Base-by-base conservation (phyloP, 192 early-diverging fungal genomes). In the Obelidium mucronatum region DNA sequence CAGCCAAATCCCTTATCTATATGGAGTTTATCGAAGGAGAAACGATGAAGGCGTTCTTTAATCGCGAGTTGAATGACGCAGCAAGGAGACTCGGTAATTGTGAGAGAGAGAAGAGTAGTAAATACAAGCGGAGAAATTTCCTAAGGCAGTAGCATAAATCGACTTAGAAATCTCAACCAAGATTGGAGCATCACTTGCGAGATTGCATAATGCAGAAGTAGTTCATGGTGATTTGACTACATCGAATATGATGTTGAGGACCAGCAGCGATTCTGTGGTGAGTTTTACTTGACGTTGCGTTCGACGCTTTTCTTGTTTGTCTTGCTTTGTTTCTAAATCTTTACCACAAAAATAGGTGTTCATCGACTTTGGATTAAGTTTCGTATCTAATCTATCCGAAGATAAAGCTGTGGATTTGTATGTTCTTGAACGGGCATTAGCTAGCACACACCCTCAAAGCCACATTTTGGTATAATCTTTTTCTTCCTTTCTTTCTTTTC, bases 401-500 rank as follows among this genome's bases (percentile, higher is more conserved):
- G 98, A 99, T 83, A 98, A 97, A 81, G 98, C 94, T 2, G 98
- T 99, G 1, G 98, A 99, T 85, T 87, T 99, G 53, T 99, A 99
- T 85, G 98, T 99, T n/a, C 89, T 99, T 26, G 96, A 99, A 79
- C 83, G 94, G 26, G 93, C 96, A 1, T 92, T 99, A 72, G 76
- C 86, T 5, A 97, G 95, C 80, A 98, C 97, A 4, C 98, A 99
- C 83, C 95, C 95, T 11, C 87, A 65, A 93, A 76, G 74, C 28
- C 30, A 31, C 24, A 65, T 61, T 40, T 35, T 48, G 34, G 66
- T 51, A 24, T 19, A 67, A 44, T 1, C 19, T 62, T 54, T 67
- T 78, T n/a, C 13, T 71, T 24, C 19, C 36, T 11, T 6, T 65
- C 1, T 31, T 44, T 59, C n/a, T 65, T 53, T 39, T 37, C n/a